Base-by-base conservation (phyloP, 257 asterid genomes). In the Prunella vulgaris region DNA sequence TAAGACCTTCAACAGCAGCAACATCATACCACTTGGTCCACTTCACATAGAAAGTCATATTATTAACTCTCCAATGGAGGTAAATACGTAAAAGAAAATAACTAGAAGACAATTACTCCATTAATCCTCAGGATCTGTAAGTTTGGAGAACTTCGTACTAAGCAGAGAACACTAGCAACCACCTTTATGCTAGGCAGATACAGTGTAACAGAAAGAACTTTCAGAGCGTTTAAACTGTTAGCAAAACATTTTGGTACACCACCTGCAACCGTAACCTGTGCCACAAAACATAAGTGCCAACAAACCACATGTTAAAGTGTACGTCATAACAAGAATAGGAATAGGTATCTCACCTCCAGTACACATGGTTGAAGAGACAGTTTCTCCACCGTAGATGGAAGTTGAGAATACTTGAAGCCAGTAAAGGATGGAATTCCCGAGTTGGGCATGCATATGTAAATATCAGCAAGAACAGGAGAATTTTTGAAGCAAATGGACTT, bases 401-500 rank as follows among this genome's bases (percentile, higher is more conserved):
- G 15, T n/a, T 48, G 35, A 9, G 67, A 44, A 22, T 32, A 20
- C 58, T 24, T 49, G 7, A 14, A 15, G 59, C 35, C 33, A 30
- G 35, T 5, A 1, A 1, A 17, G 18, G 42, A 14, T 13, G 5
- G 20, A 40, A 4, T 21, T 21, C 3, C 10, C 28, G 2, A 0
- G 13, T 7, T 0, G 33, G 37, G 66, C 37, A 24, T 33, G 35
- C 70, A 60, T 49, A 69, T 13, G 3, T 75, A 48, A 62, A 69
- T 71, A 15, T 40, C 53, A 25, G 25, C 76, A 49, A 75, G 68
- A 63, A 27, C 52, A 0, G 57, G 62, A 21, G 61, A 48, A 2
- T 69, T 68, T 20, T 53, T 75, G 66, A 75, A 75, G 28, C 27
- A 44, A 25, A 68, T 68, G 13, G 33, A 24, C 37, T 51, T 68